phyloP scores from a whole-genome alignment of 495 filamentous ascomycete species.

The Talaromyces thailandensis region DNA sequence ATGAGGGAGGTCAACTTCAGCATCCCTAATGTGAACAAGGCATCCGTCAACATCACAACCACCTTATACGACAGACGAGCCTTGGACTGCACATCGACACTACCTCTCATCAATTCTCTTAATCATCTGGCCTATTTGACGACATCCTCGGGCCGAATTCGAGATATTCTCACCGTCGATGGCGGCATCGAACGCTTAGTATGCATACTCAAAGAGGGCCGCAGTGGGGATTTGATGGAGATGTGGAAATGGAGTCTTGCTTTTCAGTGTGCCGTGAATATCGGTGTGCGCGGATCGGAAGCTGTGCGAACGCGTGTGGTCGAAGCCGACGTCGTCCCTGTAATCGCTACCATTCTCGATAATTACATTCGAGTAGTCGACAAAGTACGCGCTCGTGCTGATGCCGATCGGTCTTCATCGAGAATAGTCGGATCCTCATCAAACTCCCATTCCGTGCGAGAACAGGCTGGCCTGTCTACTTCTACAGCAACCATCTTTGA shows the following conservation, averaged over 20 bases:
- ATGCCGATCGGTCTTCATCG: slow-evolving; percentile 47
- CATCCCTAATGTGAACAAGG: slow-evolving; percentile 99
- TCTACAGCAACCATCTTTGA: slow-evolving; percentile 27
- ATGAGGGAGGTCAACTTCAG: slow-evolving; percentile 99
- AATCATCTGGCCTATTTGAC: slow-evolving; percentile 98
- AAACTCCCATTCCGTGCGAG: slow-evolving; percentile 9
- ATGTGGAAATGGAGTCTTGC: slow-evolving; percentile 99
- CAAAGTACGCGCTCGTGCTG: slow-evolving; percentile 74
- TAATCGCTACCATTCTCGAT: slow-evolving; percentile 97
- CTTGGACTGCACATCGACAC: slow-evolving; percentile 94
- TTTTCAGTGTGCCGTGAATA: slow-evolving; percentile 98
- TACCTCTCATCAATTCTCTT: slow-evolving; percentile 95
- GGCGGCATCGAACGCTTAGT: slow-evolving; percentile 93
- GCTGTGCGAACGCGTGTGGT: slow-evolving; percentile 88
- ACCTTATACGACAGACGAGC: slow-evolving; percentile 95
- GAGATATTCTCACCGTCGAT: slow-evolving; percentile 96
- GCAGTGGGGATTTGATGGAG: slow-evolving; percentile 96
- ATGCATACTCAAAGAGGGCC: slow-evolving; percentile 93
- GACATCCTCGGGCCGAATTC: slow-evolving; percentile 94
- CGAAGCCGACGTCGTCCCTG: slow-evolving; percentile 97
- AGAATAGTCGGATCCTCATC: slow-evolving; percentile 20
- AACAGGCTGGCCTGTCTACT: slow-evolving; percentile 16
- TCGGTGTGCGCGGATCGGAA: slow-evolving; percentile 93
- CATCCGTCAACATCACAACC: slow-evolving; percentile 96
- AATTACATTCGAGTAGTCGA: slow-evolving; percentile 97